These are phyloP conservation scores for Tagetes erecta DNA, from an alignment of 129 eudicot genomes.

Conservation along the genomic window DNA sequence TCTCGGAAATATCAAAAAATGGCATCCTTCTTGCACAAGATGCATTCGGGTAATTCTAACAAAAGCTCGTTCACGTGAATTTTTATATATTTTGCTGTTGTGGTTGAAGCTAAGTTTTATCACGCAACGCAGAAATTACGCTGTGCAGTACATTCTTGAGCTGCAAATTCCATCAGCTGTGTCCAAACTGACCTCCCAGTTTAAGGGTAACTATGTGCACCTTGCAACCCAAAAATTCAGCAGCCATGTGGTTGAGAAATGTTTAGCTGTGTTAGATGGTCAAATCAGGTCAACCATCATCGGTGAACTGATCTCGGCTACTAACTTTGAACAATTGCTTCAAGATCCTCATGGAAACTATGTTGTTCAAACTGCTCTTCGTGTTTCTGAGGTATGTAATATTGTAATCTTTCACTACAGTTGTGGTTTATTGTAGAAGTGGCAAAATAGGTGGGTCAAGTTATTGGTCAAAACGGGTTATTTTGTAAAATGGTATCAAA, in stretches of 20 bases:
- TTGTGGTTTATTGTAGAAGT: neutral
- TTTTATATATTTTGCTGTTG: constrained; percentile 2
- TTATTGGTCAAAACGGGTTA: neutral
- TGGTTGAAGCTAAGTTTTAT: constrained; percentile 1
- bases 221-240: constrained; percentile 74
- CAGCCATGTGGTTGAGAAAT: constrained; percentile 89
- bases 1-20: constrained; percentile 59
- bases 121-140: constrained; percentile 63
- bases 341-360: constrained; percentile 91
- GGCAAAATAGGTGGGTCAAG: neutral
- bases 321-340: constrained; percentile 71
- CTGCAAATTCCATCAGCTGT: constrained; percentile 58
- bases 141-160: constrained; percentile 70
- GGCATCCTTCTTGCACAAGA: constrained; percentile 80
- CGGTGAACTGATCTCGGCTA: constrained; percentile 59
- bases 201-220: constrained; percentile 63
- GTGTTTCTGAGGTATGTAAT: constrained; percentile 62
- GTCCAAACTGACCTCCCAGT: constrained; percentile 47
- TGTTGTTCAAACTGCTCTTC: constrained; percentile 79
- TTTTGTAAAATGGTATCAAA: neutral
- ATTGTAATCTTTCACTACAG: constrained; percentile 25
- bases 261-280: constrained; percentile 46
- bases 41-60: constrained; percentile 67
- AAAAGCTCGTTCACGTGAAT: too few relatives aligned
- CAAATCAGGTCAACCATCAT: constrained; percentile 56